Evolutionary conservation across 768 basidiomycete species (phyloP), one percentile per base, ranked within the genome.

Genomic region (Rubroboletus satanas): DNA sequence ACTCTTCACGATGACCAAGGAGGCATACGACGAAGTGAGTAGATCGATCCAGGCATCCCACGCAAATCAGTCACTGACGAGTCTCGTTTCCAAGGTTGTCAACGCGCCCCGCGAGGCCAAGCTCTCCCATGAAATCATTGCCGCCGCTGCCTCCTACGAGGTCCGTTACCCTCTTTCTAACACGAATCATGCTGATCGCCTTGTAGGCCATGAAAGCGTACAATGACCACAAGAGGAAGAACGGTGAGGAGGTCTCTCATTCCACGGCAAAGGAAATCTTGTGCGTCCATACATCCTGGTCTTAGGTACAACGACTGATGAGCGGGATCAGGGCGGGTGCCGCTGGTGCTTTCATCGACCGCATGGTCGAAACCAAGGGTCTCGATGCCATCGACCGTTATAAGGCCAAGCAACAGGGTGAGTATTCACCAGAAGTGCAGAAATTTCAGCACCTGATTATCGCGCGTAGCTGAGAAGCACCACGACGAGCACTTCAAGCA

Each of bases 91-190:
- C 33, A 56, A 85, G 83, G 77, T 79, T 44, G 35, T 51, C 17
- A 77, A 76, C 46, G 75, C 75, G 14, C 77, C 75, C 10, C 85
- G 86, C 74, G 71, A 84, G 71, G 80, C 85, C 1, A 52, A 70
- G 52, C 69, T 86, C 50, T 80, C 83, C 9, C 87, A 89, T 66
- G 82, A 89, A 70, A 66, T 88, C 41, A 77, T 89, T 57, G 83
- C 83, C 45, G 85, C 72, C 39, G 87, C 87, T 43, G 86, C 85
- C 7, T 69, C 83, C 29, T 88, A 77, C 69, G 84, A 83, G 77
- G 84, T 81, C 35, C 12, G 69, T 46, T 17, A 0, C 29, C 15
- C 18, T 7, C 5, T 26, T 41, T n/a, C 14, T 33, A 5, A 38
- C 18, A 49, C 8, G 23, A 15, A 7, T n/a, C 18, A 18, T 35